Percentiles rank a stretch among this genome's conserved stretches.
These are phyloP conservation scores for Coprinellus aureogranulatus DNA, from an alignment of 768 basidiomycete species.

Conservation along the genomic window DNA sequence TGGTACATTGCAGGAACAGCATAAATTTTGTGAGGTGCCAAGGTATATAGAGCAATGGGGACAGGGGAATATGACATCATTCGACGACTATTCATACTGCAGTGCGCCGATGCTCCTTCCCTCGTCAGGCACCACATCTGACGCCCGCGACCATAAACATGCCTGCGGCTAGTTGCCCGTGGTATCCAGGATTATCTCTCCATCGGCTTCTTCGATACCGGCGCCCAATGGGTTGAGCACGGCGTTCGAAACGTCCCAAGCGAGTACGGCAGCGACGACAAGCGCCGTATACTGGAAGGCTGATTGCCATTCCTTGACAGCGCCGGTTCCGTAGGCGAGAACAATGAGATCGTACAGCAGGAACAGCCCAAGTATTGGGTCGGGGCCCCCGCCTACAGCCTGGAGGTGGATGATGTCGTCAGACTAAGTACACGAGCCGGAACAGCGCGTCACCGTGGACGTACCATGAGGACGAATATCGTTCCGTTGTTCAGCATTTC, in stretches of 20 bases:
- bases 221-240: neutral
- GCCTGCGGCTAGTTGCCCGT: neutral
- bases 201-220: neutral
- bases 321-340: conserved; percentile 1
- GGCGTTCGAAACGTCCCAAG: conserved; percentile 6
- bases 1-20: too few relatives aligned
- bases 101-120: neutral
- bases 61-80: too few relatives aligned
- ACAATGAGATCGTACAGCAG: conserved; percentile 7
- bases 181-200: neutral
- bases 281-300: conserved; percentile 7
- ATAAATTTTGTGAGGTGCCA: too few relatives aligned
- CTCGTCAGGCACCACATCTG: neutral
- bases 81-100: too few relatives aligned
- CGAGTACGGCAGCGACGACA: conserved; percentile 1
- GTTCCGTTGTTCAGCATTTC: conserved; percentile 10
- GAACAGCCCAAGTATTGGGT: conserved; percentile 4
- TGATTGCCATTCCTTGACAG: conserved; percentile 1
- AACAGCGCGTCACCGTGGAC: too few relatives aligned
- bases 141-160: neutral
- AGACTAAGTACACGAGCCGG: neutral
- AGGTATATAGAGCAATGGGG: too few relatives aligned
- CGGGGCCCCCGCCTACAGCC: conserved; percentile 9
- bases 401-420: neutral
- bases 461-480: conserved; percentile 10